phyloP scores from a whole-genome alignment of 139 green algal genomes.

The Medakamo hakoo region DNA sequence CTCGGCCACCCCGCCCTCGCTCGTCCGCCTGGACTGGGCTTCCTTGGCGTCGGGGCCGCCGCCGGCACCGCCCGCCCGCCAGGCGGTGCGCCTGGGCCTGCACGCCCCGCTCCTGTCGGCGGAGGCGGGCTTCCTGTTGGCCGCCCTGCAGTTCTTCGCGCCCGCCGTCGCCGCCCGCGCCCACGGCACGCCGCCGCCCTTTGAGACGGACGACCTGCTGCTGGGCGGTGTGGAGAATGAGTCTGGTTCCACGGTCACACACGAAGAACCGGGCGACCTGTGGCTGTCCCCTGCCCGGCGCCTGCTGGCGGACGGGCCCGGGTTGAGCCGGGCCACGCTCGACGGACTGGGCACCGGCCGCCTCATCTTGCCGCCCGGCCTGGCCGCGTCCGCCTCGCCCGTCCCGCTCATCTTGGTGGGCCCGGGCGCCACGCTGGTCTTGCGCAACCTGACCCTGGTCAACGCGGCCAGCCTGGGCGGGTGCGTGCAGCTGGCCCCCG shows the following conservation, averaged over 20 bases:
- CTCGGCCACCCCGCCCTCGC: too few relatives aligned
- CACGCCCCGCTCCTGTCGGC: conserved; percentile 30
- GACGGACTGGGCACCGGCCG: conserved; percentile 41
- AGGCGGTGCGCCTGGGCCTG: not conserved
- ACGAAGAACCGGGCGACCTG: conserved; percentile 34
- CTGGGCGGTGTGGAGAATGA: conserved; percentile 9
- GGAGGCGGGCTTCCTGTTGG: conserved; percentile 72
- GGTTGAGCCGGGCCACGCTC: conserved; percentile 35
- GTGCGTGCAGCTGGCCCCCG: conserved; percentile 46
- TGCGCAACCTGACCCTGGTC: conserved; percentile 63
- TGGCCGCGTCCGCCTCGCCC: conserved; percentile 14
- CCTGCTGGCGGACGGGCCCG: conserved; percentile 62
- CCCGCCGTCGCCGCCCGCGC: conserved; percentile 21
- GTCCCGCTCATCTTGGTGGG: conserved; percentile 77
- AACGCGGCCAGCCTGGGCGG: conserved; percentile 44
- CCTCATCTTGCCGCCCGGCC: conserved; percentile 35
- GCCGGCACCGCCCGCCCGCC: too few relatives aligned
- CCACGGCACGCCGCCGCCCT: conserved; percentile 12
- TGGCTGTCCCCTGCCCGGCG: conserved; percentile 67
- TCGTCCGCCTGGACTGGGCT: too few relatives aligned
- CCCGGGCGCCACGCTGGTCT: conserved; percentile 36
- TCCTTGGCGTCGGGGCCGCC: too few relatives aligned
- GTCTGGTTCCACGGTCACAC: conserved; percentile 5
- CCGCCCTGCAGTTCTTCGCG: conserved; percentile 53
- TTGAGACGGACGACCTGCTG: conserved; percentile 19